Base-by-base conservation (phyloP, 257 asterid genomes). In the Nicotiana tabacum region DNA sequence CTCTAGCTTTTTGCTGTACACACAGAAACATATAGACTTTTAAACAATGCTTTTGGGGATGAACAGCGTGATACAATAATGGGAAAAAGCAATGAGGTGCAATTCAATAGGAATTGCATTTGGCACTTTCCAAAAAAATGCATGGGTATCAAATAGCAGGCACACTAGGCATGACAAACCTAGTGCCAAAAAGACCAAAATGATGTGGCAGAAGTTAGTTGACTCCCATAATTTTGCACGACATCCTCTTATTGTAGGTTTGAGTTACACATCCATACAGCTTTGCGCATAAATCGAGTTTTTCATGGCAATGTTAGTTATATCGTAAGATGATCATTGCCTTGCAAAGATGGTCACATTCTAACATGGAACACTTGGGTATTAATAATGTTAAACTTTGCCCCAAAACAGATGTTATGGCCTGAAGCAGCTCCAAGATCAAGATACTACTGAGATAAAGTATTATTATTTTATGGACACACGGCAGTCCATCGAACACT, bases 1-100 rank as follows among this genome's bases (percentile, higher is more conserved):
- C 56, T 83, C 87, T 3, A 87, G 55, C 68, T 33, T 58, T 32
- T 8, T 84, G 72, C 97, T 94, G 92, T 62, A 30, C 43, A 74
- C 48, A 77, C 77, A 43, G 43, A 83, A 83, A 77, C 9, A 21
- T 46, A 16, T 27, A 24, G 62, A 48, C 15, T 29, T 76, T 27
- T 51, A 76, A 24, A 72, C 27, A 6, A 51, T 51, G 80, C 29
- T 51, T 76, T 61, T 15, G 10, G 16, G 64, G 64, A 51, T 27
- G 64, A 51, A 76, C 30, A 48, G 16, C 30, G 46, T 27, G 27
- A 76, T 29, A 48, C 15, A 39, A 27, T 15, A 33, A 58, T 60
- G 57, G 35, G 21, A 12, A 30, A 70, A 79, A 60, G 30, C n/a
- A 78, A 67, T 4, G 30, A 68, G 46, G 33, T 16, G 70, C 27